Evolutionary conservation across 495 filamentous ascomycete species (phyloP).

Genomic region (Lineolata rhizophorae): DNA sequence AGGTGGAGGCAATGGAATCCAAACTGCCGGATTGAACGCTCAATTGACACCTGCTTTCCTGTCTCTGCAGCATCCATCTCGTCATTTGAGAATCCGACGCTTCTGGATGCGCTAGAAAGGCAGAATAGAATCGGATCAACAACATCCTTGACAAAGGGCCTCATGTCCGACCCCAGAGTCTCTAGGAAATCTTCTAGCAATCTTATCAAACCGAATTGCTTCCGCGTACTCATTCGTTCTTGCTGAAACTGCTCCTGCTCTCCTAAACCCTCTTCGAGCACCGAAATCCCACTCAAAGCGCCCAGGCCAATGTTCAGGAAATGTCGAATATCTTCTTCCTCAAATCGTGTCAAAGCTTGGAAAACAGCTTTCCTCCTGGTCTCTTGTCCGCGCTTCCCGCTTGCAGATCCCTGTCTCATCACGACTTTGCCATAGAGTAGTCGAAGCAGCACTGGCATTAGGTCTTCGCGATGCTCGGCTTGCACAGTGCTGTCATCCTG

Average conservation of each 20-base stretch:
- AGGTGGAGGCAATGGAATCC: slow-evolving; percentile 59
- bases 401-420: slow-evolving; percentile 50
- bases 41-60: slow-evolving; percentile 27
- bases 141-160: slow-evolving; percentile 35
- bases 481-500: slow-evolving; percentile 53
- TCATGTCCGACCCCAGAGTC: slow-evolving; percentile 48
- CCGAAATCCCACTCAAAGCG: slow-evolving; percentile 31
- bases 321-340: slow-evolving; percentile 40
- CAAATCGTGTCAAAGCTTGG: slow-evolving; percentile 33
- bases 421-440: slow-evolving; percentile 78
- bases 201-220: slow-evolving; percentile 71
- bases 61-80: slow-evolving; percentile 23
- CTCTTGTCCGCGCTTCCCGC: slow-evolving; percentile 32
- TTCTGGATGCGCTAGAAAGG: slow-evolving; percentile 45
- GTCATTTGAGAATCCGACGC: slow-evolving; percentile 3
- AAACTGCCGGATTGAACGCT: slow-evolving; percentile 47
- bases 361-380: slow-evolving; percentile 47
- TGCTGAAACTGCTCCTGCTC: slow-evolving; percentile 27
- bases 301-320: slow-evolving; percentile 75
- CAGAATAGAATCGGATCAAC: slow-evolving; percentile 62
- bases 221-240: slow-evolving; percentile 38
- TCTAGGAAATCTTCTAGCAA: slow-evolving; percentile 80
- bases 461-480: slow-evolving; percentile 39
- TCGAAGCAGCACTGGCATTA: slow-evolving; percentile 72
- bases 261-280: slow-evolving; percentile 29